Percentiles rank a stretch among this genome's conserved stretches.
Evolutionary conservation across 441 rosid genomes (phyloP).

Genomic region (Adansonia gregorii): DNA sequence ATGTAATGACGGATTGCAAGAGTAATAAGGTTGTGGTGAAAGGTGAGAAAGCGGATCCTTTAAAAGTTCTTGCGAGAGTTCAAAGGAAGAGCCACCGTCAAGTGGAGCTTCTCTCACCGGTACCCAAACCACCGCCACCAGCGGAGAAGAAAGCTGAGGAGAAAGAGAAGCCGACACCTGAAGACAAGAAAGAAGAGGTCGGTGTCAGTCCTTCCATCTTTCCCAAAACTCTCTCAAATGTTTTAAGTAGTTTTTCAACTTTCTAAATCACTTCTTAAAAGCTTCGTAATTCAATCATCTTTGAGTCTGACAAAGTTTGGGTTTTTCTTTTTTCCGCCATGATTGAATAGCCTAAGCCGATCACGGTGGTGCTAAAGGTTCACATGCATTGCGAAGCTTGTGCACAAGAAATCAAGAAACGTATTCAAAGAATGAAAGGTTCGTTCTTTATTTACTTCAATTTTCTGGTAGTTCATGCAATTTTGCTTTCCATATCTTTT

Average conservation of each 20-base stretch:
- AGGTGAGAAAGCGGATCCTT: constrained; percentile 69
- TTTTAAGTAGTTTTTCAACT: neutral
- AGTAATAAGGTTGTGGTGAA: constrained; percentile 54
- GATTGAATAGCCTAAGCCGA: constrained; percentile 52
- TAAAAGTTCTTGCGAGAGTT: constrained; percentile 54
- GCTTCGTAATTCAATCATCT: neutral
- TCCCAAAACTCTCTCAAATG: too few relatives aligned
- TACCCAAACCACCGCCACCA: constrained; percentile 61
- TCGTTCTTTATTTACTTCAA: neutral
- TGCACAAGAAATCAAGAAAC: constrained; percentile 79
- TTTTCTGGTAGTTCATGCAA: constrained; percentile 22
- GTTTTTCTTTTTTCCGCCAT: neutral
- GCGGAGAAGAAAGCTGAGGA: constrained; percentile 57
- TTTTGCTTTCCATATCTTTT: neutral
- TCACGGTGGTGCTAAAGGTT: constrained; percentile 70
- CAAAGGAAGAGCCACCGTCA: constrained; percentile 59
- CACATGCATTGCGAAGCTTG: constrained; percentile 98
- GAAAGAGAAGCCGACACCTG: constrained; percentile 61
- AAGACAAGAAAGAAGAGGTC: constrained; percentile 83
- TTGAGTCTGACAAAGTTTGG: neutral
- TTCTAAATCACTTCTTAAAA: constrained; percentile 2
- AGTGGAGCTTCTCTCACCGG: constrained; percentile 70
- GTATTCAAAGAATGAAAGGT: constrained; percentile 89
- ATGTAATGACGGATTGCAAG: constrained; percentile 56
- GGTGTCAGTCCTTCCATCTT: neutral